A percentile compares a stretch with the other conserved stretches of the same genome.
These are phyloP conservation scores for Lachnellula willkommii DNA, from an alignment of 2,329 filamentous ascomycete genomes.

Conservation along the genomic window DNA sequence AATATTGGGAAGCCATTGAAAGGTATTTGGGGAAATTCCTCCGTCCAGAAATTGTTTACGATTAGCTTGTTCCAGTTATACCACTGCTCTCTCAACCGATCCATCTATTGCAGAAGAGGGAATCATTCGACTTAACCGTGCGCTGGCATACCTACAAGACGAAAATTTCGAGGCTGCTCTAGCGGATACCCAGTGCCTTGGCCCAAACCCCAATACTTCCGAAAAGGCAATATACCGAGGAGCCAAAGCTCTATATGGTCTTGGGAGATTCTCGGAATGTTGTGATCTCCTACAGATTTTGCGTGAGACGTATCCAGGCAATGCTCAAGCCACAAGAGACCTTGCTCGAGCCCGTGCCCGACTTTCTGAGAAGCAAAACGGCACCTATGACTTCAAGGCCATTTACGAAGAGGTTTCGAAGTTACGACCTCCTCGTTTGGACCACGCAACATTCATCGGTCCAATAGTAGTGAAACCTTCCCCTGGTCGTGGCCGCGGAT, in stretches of 20 bases:
- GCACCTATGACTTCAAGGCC: constrained; percentile 12
- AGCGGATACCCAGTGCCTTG: constrained; percentile 20
- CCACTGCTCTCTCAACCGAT: constrained; percentile 11
- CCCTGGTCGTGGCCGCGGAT: constrained; percentile 1
- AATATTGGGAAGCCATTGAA: constrained; percentile 7
- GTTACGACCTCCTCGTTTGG: constrained; percentile 6
- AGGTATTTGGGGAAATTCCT: not conserved
- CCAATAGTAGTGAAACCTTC: constrained; percentile 7
- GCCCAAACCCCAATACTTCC: not conserved
- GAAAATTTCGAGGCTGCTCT: constrained; percentile 34
- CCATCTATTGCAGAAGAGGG: constrained; percentile 31
- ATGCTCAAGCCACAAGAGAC: not conserved
- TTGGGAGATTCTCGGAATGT: constrained; percentile 7
- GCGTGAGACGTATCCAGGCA: constrained; percentile 6
- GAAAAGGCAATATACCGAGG: constrained; percentile 8
- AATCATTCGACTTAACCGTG: constrained; percentile 32
- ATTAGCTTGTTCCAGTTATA: constrained; percentile 8
- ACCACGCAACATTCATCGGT: constrained; percentile 15
- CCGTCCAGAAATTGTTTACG: not conserved
- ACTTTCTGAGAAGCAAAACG: constrained; percentile 12
- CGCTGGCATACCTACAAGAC: constrained; percentile 31
- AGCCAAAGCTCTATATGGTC: constrained; percentile 7
- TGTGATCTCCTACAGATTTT: constrained; percentile 5
- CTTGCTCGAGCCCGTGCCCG: constrained; percentile 7
- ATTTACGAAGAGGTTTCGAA: constrained; percentile 11